A percentile compares a stretch with the other conserved stretches of the same genome.
Conservation (phyloP, 768 basidiomycete genomes). For the Wakefieldia striispora region DNA sequence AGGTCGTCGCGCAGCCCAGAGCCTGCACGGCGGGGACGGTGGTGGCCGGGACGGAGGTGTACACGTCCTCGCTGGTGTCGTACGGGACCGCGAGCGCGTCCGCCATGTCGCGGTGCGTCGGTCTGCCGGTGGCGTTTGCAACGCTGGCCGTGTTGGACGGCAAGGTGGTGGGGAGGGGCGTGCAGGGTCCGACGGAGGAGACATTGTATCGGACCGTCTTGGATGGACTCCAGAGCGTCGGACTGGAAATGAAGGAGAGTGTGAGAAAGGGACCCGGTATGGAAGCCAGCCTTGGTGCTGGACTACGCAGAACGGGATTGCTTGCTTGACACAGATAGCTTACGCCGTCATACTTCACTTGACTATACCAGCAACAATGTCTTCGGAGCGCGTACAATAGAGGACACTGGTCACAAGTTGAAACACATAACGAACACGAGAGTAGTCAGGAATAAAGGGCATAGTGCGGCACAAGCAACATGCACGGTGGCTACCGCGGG, state of each 20-base stretch:
- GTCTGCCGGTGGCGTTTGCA: slow-evolving; percentile 83
- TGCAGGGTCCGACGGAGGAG: slow-evolving; percentile 61
- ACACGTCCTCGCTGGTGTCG: slow-evolving; percentile 64
- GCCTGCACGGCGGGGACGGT: not conserved
- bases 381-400: no score
- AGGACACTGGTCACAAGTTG: no score
- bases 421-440: no score
- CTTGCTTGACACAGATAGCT: not conserved
- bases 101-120: slow-evolving; percentile 92
- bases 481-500: no score
- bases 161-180: slow-evolving; percentile 50
- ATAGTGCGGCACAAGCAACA: no score
- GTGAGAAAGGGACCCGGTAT: slow-evolving; percentile 44
- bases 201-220: slow-evolving; percentile 65
- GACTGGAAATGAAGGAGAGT: slow-evolving; percentile 40
- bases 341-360: not conserved
- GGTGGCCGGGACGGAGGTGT: slow-evolving; percentile 42
- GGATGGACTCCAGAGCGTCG: slow-evolving; percentile 51
- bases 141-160: slow-evolving; percentile 71
- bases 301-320: slow-evolving; percentile 13
- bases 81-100: slow-evolving; percentile 60
- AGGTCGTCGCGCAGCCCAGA: slow-evolving; percentile 53
- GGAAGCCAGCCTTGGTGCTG: slow-evolving; percentile 35
- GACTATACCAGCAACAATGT: no score
- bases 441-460: no score